These are phyloP conservation scores for Barnettozyma sp. DNA, from an alignment of 805 yeast species.

Conservation along the genomic window DNA sequence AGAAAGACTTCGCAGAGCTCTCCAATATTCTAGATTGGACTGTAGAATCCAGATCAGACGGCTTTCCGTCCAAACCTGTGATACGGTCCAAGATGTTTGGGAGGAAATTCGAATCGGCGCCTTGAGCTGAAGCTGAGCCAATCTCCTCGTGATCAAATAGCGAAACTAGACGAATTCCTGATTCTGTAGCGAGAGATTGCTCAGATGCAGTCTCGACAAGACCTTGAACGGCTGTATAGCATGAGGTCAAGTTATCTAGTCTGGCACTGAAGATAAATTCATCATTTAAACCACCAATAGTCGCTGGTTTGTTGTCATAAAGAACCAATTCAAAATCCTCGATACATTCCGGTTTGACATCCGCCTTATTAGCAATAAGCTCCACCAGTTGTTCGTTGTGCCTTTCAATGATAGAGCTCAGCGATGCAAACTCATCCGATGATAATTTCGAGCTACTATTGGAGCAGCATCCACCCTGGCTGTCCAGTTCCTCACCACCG, in stretches of 20 bases:
- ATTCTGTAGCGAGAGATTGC: slow-evolving; percentile 36
- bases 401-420: slow-evolving; percentile 59
- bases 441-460: slow-evolving; percentile 42
- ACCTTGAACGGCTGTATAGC: slow-evolving; percentile 73
- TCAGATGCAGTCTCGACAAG: slow-evolving; percentile 45
- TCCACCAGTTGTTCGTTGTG: slow-evolving; percentile 70
- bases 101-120: slow-evolving; percentile 89
- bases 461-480: slow-evolving; percentile 37
- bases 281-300: slow-evolving; percentile 81
- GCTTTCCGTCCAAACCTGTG: slow-evolving; percentile 36
- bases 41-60: slow-evolving; percentile 21
- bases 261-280: slow-evolving; percentile 92
- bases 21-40: slow-evolving; percentile 40
- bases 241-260: slow-evolving; percentile 83
- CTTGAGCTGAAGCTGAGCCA: slow-evolving; percentile 92
- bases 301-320: slow-evolving; percentile 77
- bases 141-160: slow-evolving; percentile 95
- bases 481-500: slow-evolving; percentile 15
- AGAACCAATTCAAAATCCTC: slow-evolving; percentile 87
- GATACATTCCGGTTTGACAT: slow-evolving; percentile 46
- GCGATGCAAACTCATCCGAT: slow-evolving; percentile 53
- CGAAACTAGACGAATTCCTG: slow-evolving; percentile 66
- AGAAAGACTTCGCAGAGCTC: slow-evolving; percentile 69
- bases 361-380: slow-evolving; percentile 59
- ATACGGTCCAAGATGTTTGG: slow-evolving; percentile 72